Percentiles rank a stretch among this genome's conserved stretches.
These are phyloP conservation scores for Erodium maritimum DNA, from an alignment of 345 rosid species.

Conservation along the genomic window DNA sequence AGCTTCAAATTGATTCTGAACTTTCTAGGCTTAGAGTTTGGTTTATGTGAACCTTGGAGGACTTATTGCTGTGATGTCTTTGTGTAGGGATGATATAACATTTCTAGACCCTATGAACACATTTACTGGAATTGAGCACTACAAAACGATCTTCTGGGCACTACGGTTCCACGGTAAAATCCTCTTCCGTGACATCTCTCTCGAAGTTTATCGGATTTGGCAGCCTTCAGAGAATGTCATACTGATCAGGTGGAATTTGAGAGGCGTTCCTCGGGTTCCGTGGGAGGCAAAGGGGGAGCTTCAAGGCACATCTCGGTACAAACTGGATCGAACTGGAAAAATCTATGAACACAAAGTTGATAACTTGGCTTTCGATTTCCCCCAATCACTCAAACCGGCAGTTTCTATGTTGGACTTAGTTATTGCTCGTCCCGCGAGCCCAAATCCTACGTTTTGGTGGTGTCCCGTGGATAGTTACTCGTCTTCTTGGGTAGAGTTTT, in stretches of 20 bases:
- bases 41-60: neutral
- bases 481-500: conserved; percentile 66
- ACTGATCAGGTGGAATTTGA: conserved; percentile 80
- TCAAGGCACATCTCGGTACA: conserved; percentile 85
- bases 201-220: conserved; percentile 80
- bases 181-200: conserved; percentile 64
- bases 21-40: conserved; percentile 2
- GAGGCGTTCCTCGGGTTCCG: conserved; percentile 84
- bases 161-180: conserved; percentile 75
- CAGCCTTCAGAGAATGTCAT: conserved; percentile 95
- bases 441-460: conserved; percentile 74
- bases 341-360: conserved; percentile 88
- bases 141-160: conserved; percentile 85
- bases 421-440: conserved; percentile 68
- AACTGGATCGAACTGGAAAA: conserved; percentile 74
- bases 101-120: conserved; percentile 71
- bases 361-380: conserved; percentile 84
- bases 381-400: conserved; percentile 54
- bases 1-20: neutral
- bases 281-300: conserved; percentile 96
- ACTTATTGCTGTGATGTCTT: neutral
- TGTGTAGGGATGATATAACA: conserved; percentile 71
- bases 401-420: conserved; percentile 75
- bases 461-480: conserved; percentile 39
- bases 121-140: conserved; percentile 66